A percentile compares a stretch with the other conserved stretches of the same genome.
Evolutionary conservation across 345 rosid species (phyloP).

Genomic region (Firmiana major): DNA sequence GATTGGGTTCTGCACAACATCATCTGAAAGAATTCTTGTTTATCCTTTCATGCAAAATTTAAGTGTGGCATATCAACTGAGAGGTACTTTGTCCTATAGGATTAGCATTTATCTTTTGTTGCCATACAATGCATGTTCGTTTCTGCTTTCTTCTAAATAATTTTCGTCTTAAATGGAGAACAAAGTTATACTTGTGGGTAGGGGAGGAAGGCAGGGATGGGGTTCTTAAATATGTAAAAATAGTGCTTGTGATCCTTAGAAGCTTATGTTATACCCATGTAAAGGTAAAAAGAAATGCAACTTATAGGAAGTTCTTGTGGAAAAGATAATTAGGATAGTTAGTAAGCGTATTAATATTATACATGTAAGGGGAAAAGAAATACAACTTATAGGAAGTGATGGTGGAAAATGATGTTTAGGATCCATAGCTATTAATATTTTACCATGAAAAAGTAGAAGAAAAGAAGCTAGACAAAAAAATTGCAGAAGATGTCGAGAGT

Average conservation of each 20-base stretch:
- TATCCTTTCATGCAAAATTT: slow-evolving; percentile 91
- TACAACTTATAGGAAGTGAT: background rate
- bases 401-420: background rate
- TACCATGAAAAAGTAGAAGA: background rate
- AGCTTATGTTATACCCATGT: background rate
- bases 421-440: background rate
- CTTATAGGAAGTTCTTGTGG: no score
- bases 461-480: background rate
- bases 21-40: slow-evolving; percentile 75
- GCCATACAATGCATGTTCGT: background rate
- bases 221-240: background rate
- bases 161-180: background rate
- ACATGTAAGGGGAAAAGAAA: no score
- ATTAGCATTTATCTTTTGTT: background rate
- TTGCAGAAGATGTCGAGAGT: background rate
- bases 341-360: no score
- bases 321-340: no score
- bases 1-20: slow-evolving; percentile 77
- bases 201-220: background rate
- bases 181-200: background rate
- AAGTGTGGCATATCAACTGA: slow-evolving; percentile 70
- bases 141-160: background rate
- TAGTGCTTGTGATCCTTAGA: background rate
- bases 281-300: background rate
- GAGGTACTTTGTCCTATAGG: slow-evolving; percentile 43